phyloP scores from a whole-genome alignment of 768 basidiomycete genomes.

The Pleurotus ostreatus region DNA sequence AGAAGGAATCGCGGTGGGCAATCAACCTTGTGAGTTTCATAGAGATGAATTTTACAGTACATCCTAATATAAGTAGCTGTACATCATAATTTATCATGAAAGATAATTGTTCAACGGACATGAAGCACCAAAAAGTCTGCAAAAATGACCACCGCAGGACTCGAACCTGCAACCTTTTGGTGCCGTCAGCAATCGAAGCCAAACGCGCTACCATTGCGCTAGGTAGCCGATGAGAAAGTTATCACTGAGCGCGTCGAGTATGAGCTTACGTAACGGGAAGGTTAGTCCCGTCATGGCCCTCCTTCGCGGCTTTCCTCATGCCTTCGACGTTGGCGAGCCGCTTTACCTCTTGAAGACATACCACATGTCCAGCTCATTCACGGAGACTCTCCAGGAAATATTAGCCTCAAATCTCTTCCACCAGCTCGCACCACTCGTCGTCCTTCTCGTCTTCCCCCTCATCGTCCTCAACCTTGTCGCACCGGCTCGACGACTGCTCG shows the following conservation, averaged over 20 bases:
- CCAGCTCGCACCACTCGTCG: constrained; percentile 54
- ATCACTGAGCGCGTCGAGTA: too few relatives aligned
- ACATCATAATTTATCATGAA: background rate
- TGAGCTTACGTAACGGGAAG: too few relatives aligned
- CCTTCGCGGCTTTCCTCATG: constrained; percentile 1
- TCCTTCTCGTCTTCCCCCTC: constrained; percentile 53
- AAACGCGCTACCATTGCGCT: constrained; percentile 95
- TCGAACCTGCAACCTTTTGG: constrained; percentile 92
- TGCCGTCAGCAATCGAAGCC: constrained; percentile 54
- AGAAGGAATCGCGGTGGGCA: constrained; percentile 58
- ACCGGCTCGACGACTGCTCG: constrained; percentile 14
- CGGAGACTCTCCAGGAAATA: constrained; percentile 29
- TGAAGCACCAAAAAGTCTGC: constrained; percentile 2
- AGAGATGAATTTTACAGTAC: constrained; percentile 18
- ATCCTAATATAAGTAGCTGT: background rate
- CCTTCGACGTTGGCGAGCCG: constrained; percentile 9
- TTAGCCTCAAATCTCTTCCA: constrained; percentile 40
- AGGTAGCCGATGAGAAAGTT: constrained; percentile 51
- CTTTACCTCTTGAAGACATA: constrained; percentile 1
- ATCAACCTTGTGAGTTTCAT: constrained; percentile 62
- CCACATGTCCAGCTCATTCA: constrained; percentile 38
- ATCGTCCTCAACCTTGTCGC: constrained; percentile 40
- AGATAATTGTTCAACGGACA: background rate
- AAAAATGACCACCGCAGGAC: constrained; percentile 82
- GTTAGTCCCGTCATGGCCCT: too few relatives aligned